Conservation (phyloP, 768 basidiomycete species). For the Hebeloma cylindrosporum region DNA sequence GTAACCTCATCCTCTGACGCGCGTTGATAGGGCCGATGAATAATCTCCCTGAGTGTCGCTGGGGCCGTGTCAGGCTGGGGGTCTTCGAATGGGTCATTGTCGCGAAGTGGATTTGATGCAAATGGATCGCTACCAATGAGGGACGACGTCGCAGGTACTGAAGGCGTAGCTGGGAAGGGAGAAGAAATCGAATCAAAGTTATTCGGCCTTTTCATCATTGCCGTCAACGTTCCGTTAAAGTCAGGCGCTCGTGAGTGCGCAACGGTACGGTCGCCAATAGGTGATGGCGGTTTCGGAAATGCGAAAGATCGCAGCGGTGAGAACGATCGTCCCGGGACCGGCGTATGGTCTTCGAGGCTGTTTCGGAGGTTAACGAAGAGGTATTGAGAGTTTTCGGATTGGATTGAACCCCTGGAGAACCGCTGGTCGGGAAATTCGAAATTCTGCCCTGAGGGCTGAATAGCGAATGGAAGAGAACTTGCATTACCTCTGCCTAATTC, state of each 20-base stretch:
- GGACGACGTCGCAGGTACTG: conserved; percentile 24
- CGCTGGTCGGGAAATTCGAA: too few species aligned
- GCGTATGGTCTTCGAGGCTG: conserved; percentile 38
- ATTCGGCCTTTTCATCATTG: conserved; percentile 4
- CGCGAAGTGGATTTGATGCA: too few species aligned
- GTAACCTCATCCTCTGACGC: conserved; percentile 59
- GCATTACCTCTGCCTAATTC: conserved; percentile 46
- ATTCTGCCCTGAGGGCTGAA: conserved; percentile 3
- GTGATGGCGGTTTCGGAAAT: conserved; percentile 57
- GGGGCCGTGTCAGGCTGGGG: conserved; percentile 10
- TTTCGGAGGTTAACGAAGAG: conserved; percentile 31
- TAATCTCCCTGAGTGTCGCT: conserved; percentile 17
- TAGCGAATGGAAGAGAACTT: too few species aligned
- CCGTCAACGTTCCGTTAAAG: too few species aligned
- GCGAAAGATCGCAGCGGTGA: conserved; percentile 66
- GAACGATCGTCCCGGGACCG: conserved; percentile 67
- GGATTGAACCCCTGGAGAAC: conserved; percentile 42
- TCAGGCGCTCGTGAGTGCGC: conserved; percentile 23
- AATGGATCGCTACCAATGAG: conserved; percentile 25
- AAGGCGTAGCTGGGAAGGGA: conserved; percentile 12
- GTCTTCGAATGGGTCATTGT: conserved; percentile 29
- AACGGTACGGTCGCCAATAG: conserved; percentile 12
- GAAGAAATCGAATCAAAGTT: conserved; percentile 11
- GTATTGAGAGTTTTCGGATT: conserved; percentile 41
- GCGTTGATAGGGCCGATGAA: conserved; percentile 57